Percentiles rank a stretch among this genome's conserved stretches.
Evolutionary conservation across 306 rosid genomes (phyloP).

Genomic region (Sphenostylis stenocarpa): DNA sequence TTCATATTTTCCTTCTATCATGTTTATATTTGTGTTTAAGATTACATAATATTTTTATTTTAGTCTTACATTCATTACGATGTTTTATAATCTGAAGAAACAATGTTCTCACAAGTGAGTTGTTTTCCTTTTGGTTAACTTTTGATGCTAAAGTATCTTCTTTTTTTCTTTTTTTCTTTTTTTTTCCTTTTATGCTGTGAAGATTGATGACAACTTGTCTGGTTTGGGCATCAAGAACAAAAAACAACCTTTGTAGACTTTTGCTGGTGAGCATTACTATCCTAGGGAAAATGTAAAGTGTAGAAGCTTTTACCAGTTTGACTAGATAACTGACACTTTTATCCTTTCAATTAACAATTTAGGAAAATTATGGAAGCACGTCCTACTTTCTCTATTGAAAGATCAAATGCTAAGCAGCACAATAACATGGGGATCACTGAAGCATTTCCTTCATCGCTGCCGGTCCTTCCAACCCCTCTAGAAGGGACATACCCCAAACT

Average conservation of each 20-base stretch:
- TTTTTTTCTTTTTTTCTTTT: conserved; percentile 20
- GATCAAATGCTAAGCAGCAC: conserved; percentile 66
- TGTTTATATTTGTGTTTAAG: conserved; percentile 15
- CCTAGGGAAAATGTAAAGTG: conserved; percentile 9
- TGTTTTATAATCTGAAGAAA: conserved; percentile 28
- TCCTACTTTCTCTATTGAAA: conserved; percentile 58
- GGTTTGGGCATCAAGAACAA: conserved; percentile 42
- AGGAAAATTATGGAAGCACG: conserved; percentile 82
- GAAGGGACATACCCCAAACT: conserved; percentile 68
- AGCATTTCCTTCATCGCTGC: conserved; percentile 59
- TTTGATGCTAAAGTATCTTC: conserved; percentile 21
- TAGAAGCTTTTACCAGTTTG: conserved; percentile 21
- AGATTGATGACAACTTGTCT: conserved; percentile 56
- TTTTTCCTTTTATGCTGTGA: conserved; percentile 29
- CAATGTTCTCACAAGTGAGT: conserved; percentile 11
- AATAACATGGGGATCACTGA: conserved; percentile 66
- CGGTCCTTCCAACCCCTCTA: conserved; percentile 57
- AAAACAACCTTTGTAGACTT: conserved; percentile 35
- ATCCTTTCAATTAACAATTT: conserved; percentile 33
- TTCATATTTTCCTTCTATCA: conserved; percentile 15
- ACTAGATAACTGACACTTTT: conserved; percentile 33
- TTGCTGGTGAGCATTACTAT: conserved; percentile 47
- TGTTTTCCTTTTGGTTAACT: conserved; percentile 33
- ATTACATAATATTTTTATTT: conserved; percentile 1
- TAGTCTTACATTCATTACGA: conserved; percentile 13